These are phyloP conservation scores for Lineolata rhizophorae DNA, from an alignment of 495 filamentous ascomycete species.

Conservation along the genomic window DNA sequence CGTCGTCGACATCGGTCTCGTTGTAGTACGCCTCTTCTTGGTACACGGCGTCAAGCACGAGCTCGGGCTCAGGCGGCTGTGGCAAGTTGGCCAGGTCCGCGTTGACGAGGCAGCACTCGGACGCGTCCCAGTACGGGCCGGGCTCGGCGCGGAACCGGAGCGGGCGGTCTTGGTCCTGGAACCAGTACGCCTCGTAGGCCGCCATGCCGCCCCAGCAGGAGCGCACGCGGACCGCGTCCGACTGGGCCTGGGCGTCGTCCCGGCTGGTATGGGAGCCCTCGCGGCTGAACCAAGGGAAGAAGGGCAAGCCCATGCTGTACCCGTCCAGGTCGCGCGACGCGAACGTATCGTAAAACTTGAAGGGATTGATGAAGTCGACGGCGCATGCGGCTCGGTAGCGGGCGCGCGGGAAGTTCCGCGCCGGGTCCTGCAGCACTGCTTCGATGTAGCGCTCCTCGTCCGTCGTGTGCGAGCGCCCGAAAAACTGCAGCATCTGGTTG, in stretches of 20 bases:
- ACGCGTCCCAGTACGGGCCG: constrained; percentile 48
- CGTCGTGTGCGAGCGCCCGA: constrained; percentile 33
- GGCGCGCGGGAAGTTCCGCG: no score
- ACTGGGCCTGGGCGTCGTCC: constrained; percentile 33
- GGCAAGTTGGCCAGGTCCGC: constrained; percentile 36
- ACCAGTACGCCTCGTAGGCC: constrained; percentile 45
- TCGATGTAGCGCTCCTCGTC: no score
- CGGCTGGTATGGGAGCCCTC: constrained; percentile 32
- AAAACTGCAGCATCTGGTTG: no score
- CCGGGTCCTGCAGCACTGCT: no score
- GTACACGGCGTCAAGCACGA: constrained; percentile 20
- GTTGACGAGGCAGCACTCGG: constrained; percentile 58
- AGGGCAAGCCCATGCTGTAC: constrained; percentile 40
- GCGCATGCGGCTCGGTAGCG: constrained; percentile 59
- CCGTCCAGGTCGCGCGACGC: constrained; percentile 52
- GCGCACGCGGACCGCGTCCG: constrained; percentile 45
- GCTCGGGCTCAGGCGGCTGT: constrained; percentile 14
- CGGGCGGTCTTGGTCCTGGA: constrained; percentile 20
- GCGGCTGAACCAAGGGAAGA: constrained; percentile 49
- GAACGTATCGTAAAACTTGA: constrained; percentile 66
- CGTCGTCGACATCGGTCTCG: no score
- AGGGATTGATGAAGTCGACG: constrained; percentile 50
- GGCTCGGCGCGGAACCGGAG: constrained; percentile 43
- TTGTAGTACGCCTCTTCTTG: no score
- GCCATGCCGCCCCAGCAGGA: constrained; percentile 69